These are phyloP conservation scores for Lactarius quietus DNA, from an alignment of 768 basidiomycete species.

Conservation along the genomic window DNA sequence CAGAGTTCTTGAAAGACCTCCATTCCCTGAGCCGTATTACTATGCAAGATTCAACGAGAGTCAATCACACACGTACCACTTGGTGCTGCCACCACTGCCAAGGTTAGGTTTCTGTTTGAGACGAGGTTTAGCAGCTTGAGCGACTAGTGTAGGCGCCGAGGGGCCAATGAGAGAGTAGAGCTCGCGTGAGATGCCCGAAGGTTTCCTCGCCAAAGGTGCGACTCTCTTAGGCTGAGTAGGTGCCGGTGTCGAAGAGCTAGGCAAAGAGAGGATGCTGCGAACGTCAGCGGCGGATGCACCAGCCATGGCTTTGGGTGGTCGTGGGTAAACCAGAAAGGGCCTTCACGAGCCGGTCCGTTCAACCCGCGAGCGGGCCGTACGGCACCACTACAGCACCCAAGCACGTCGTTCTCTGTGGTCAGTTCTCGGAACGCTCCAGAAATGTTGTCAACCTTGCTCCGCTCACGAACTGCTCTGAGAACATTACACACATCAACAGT, in stretches of 20 bases:
- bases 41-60: background rate
- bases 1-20: conserved; percentile 67
- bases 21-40: conserved; percentile 55
- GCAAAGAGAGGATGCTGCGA: conserved; percentile 74
- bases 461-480: conserved; percentile 10
- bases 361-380: conserved; percentile 3
- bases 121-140: conserved; percentile 74
- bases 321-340: background rate
- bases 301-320: conserved; percentile 43
- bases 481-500: conserved; percentile 15
- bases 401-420: background rate
- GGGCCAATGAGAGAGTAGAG: conserved; percentile 95
- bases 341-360: background rate
- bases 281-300: conserved; percentile 71
- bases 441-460: conserved; percentile 9
- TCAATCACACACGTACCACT: conserved; percentile 51
- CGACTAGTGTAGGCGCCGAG: conserved; percentile 79
- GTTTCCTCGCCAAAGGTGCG: conserved; percentile 47
- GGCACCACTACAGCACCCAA: background rate
- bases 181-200: conserved; percentile 90
- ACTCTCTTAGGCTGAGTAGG: conserved; percentile 49
- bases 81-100: conserved; percentile 56
- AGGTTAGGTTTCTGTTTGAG: conserved; percentile 85
- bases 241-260: conserved; percentile 39
- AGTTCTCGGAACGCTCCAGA: background rate